phyloP scores from a whole-genome alignment of 108 stramenopile species.

The Mediolabrus comicus region DNA sequence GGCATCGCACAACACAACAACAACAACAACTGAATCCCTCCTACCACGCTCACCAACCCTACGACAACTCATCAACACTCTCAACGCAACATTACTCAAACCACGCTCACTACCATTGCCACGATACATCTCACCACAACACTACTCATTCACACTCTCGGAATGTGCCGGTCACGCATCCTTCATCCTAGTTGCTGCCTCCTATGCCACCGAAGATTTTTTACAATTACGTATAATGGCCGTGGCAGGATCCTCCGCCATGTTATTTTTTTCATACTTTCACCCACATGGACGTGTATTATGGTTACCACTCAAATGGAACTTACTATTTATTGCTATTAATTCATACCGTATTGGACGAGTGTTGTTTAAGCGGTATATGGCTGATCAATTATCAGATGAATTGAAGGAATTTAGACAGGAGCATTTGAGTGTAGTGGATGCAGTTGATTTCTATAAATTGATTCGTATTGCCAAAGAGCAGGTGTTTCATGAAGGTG shows the following conservation, averaged over 20 bases:
- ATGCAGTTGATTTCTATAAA: slow-evolving; percentile 64
- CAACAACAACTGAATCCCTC: slow-evolving; percentile 14
- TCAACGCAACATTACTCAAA: slow-evolving; percentile 44
- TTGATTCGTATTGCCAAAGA: slow-evolving; percentile 50
- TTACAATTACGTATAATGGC: slow-evolving; percentile 73
- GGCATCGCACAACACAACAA: too few relatives aligned
- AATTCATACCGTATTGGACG: slow-evolving; percentile 71
- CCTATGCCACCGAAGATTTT: slow-evolving; percentile 79
- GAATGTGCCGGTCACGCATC: slow-evolving; percentile 77
- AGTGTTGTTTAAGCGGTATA: slow-evolving; percentile 52
- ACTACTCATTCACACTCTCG: slow-evolving; percentile 61
- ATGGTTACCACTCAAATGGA: slow-evolving; percentile 89
- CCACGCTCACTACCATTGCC: slow-evolving; percentile 72
- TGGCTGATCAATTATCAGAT: slow-evolving; percentile 45
- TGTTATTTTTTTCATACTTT: slow-evolving; percentile 86
- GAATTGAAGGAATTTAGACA: slow-evolving; percentile 52
- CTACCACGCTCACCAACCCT: slow-evolving; percentile 6
- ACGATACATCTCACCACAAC: slow-evolving; percentile 75
- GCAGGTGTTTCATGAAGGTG: slow-evolving; percentile 56
- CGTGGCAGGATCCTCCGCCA: slow-evolving; percentile 66
- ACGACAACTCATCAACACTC: slow-evolving; percentile 3
- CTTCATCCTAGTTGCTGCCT: slow-evolving; percentile 79
- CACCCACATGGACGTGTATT: slow-evolving; percentile 85
- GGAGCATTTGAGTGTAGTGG: slow-evolving; percentile 71
- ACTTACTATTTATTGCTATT: slow-evolving; percentile 73